Conservation (phyloP, 345 rosid genomes). For the Aquilaria sinensis region DNA sequence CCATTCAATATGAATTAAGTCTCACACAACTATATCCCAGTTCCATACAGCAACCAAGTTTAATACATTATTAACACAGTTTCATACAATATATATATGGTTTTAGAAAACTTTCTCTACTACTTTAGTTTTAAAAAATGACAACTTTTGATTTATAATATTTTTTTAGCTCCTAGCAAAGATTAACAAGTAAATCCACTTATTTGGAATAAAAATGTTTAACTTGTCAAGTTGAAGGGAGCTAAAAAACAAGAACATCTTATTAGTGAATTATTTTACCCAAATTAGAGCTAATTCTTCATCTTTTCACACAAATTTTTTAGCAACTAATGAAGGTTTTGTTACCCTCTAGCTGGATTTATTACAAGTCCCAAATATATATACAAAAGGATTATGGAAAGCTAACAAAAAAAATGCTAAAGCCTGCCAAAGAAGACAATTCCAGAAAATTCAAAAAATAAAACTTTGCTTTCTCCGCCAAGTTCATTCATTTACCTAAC, state of each 20-base stretch:
- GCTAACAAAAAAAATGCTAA: background rate
- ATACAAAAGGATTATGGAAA: background rate
- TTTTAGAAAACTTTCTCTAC: background rate
- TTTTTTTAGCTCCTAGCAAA: conserved; percentile 1
- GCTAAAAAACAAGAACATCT: conserved; percentile 25
- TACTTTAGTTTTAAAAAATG: conserved; percentile 7
- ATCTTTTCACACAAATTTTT: conserved; percentile 19
- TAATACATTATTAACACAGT: too few species aligned
- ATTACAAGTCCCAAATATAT: background rate
- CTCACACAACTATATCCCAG: too few species aligned
- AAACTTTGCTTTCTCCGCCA: conserved; percentile 36
- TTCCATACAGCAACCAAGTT: too few species aligned
- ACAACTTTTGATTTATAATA: conserved; percentile 14
- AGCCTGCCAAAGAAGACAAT: conserved; percentile 7
- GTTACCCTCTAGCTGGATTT: background rate
- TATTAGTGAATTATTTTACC: conserved; percentile 34
- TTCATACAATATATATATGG: too few species aligned
- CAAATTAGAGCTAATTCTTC: conserved; percentile 26
- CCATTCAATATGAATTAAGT: too few species aligned
- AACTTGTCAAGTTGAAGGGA: conserved; percentile 15
- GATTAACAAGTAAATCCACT: conserved; percentile 1
- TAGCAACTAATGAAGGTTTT: conserved; percentile 21
- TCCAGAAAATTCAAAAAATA: conserved; percentile 5
- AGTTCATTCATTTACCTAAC: conserved; percentile 59
- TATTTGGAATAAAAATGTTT: conserved; percentile 3